Base-by-base conservation (phyloP, 2,329 filamentous ascomycete genomes). In the Cryphonectria parasitica region DNA sequence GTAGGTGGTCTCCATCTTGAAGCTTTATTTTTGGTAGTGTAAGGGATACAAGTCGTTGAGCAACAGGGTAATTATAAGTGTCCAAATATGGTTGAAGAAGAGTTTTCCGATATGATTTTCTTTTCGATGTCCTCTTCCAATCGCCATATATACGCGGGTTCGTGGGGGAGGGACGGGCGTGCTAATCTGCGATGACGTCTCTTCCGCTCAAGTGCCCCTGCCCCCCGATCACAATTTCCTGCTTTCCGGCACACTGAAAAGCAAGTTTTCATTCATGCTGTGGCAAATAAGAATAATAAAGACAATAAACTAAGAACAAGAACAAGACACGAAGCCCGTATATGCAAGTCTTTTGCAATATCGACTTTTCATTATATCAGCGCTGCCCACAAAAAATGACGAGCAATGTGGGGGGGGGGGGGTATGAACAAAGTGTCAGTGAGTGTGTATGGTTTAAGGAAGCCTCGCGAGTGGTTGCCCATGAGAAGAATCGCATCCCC, bases 1-100 rank as follows among this genome's bases (percentile, higher is more conserved):
- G 64, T 73, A 73, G 58, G 58, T 69, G 56, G 67, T 54, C 28
- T 71, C 71, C 71, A 73, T 73, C n/a, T 66, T 71, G 61, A 6
- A 34, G 17, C 13, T 56, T 19, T 11, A 31, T 15, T 5, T 11
- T 28, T 11, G 36, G 36, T 10, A 39, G 36, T 39, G 1, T 11
- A 11, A 39, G n/a, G 39, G 41, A 31, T 31, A 19, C 58, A 39
- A 28, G 22, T 19, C 11, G 31, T 3, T 39, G 58, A 2, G 31
- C 43, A 45, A 22, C 17, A 45, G 43, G 17, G 8, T 10, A 39
- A 39, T 11, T 39, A 8, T 39, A 10, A 39, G 36, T 39, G 1
- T 39, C 36, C 10, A 11, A 49, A n/a, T 45, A 49, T 10, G 19
- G 6, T n/a, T 0, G 45, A 49, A 17, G 45, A 22, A 45, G 8